phyloP scores from a whole-genome alignment of 257 asterid genomes.

The Nicotiana benthamiana region DNA sequence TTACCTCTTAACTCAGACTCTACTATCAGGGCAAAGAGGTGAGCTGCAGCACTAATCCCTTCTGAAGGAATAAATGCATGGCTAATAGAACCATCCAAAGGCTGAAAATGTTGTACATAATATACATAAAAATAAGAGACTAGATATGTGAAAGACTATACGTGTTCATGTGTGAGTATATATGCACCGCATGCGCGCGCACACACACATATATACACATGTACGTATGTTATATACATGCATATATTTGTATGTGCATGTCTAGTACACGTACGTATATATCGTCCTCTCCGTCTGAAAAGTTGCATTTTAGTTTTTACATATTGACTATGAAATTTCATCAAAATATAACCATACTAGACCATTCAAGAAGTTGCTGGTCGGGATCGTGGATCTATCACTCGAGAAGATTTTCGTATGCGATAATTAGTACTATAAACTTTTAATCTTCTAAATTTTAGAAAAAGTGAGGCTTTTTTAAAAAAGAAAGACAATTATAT shows the following conservation, averaged over 20 bases:
- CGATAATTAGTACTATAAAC: not conserved
- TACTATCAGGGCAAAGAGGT: constrained; percentile 72
- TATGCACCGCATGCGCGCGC: not conserved
- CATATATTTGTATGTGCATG: too few species aligned
- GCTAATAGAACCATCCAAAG: constrained; percentile 46
- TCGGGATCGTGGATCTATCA: too few species aligned
- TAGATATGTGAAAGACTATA: not conserved
- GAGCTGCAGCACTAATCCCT: constrained; percentile 72
- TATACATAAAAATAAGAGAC: not conserved
- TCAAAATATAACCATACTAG: not conserved
- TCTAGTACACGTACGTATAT: not conserved
- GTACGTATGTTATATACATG: too few species aligned
- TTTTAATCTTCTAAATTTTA: not conserved
- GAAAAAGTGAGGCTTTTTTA: not conserved
- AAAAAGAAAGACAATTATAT: not conserved
- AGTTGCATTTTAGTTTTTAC: not conserved
- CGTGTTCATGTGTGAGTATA: not conserved
- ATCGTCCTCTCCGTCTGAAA: not conserved
- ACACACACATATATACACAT: too few species aligned
- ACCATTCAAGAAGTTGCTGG: too few species aligned
- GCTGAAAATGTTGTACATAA: constrained; percentile 36
- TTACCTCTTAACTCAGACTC: constrained; percentile 80
- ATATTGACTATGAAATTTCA: not conserved
- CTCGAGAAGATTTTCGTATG: not conserved
- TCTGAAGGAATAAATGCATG: constrained; percentile 59